phyloP scores from a whole-genome alignment of 2,329 filamentous ascomycete species.

The Lachnellula willkommii region DNA sequence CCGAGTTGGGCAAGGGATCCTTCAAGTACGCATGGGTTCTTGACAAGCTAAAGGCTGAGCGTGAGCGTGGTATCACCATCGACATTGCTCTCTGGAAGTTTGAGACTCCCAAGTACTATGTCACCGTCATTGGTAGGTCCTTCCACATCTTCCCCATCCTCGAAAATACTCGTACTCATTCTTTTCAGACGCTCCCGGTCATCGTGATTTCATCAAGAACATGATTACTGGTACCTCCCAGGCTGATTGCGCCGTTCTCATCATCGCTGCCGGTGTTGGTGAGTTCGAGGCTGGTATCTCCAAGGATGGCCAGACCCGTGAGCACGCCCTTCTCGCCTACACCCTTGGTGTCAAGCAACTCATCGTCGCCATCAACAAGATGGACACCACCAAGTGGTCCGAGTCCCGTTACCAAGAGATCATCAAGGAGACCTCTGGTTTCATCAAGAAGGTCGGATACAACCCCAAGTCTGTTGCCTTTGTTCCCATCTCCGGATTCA shows the following conservation, averaged over 20 bases:
- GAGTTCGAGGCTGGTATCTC: slow-evolving; percentile 99
- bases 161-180: slow-evolving; percentile 3
- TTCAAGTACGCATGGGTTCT: slow-evolving; percentile 99
- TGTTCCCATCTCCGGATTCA: slow-evolving; percentile 99
- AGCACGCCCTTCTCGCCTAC: slow-evolving; percentile 99
- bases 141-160: background rate
- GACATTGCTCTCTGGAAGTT: slow-evolving; percentile 99
- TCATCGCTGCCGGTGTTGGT: slow-evolving; percentile 99
- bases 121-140: slow-evolving; percentile 87
- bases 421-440: slow-evolving; percentile 99
- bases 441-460: slow-evolving; percentile 99
- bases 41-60: slow-evolving; percentile 99
- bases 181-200: slow-evolving; percentile 79
- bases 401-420: slow-evolving; percentile 97
- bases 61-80: slow-evolving; percentile 99
- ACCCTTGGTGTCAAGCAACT: slow-evolving; percentile 99
- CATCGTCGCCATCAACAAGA: slow-evolving; percentile 99
- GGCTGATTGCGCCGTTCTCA: slow-evolving; percentile 99
- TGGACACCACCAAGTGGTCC: slow-evolving; percentile 99
- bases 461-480: slow-evolving; percentile 98
- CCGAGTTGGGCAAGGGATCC: slow-evolving; percentile 98
- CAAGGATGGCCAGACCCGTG: slow-evolving; percentile 99
- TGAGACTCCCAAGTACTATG: slow-evolving; percentile 96
- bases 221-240: slow-evolving; percentile 99
- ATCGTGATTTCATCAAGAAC: slow-evolving; percentile 99